Conservation (phyloP, 2,329 filamentous ascomycete species). For the Penicillium sp. region DNA sequence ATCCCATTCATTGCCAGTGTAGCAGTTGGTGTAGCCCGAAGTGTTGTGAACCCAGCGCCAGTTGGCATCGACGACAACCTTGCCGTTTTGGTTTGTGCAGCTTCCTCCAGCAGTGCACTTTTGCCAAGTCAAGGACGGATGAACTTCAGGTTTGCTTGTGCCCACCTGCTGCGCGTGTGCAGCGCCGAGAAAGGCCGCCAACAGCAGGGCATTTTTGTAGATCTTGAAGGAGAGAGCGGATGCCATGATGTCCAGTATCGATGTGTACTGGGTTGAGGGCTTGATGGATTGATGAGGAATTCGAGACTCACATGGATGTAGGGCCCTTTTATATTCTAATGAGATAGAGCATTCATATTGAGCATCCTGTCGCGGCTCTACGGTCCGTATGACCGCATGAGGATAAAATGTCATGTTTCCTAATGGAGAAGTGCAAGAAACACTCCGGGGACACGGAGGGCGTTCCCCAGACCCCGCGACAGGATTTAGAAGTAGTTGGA, state of each 20-base stretch:
- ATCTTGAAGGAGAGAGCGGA: constrained; percentile 20
- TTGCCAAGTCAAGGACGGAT: constrained; percentile 55
- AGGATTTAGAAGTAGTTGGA: neutral
- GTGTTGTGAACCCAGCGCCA: constrained; percentile 57
- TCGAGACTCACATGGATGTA: neutral
- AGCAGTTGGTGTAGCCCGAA: constrained; percentile 54
- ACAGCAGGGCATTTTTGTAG: constrained; percentile 30
- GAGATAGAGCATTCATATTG: neutral
- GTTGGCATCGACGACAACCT: constrained; percentile 39
- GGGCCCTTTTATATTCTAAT: constrained; percentile 8
- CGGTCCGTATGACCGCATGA: constrained; percentile 15
- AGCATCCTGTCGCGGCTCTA: constrained; percentile 3
- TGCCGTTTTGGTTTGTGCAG: constrained; percentile 53
- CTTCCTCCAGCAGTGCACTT: constrained; percentile 52
- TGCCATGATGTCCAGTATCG: neutral
- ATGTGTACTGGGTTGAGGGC: neutral
- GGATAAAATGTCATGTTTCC: neutral
- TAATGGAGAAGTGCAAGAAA: constrained; percentile 12
- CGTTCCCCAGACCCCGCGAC: neutral
- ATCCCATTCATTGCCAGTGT: constrained; percentile 54
- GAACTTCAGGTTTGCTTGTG: constrained; percentile 33
- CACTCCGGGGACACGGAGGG: constrained; percentile 25
- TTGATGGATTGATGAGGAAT: constrained; percentile 1
- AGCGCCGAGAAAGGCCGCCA: constrained; percentile 27
- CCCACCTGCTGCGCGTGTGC: constrained; percentile 34